Conservation (phyloP, 1,284 basidiomycete genomes). For the Ustilago loliicola region DNA sequence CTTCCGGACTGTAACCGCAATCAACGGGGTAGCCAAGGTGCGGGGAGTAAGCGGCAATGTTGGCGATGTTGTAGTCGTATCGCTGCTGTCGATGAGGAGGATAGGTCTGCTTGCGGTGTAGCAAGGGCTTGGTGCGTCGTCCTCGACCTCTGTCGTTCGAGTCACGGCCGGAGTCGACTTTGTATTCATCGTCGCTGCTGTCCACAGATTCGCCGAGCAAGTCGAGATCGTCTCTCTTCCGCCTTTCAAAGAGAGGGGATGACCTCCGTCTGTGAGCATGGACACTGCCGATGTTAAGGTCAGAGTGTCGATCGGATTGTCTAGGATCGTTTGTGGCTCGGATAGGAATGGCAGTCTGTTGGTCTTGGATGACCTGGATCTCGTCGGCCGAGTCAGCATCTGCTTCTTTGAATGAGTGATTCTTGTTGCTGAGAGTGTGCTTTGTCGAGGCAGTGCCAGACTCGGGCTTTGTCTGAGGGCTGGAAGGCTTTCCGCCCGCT, state of each 20-base stretch:
- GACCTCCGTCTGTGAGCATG: constrained; percentile 21
- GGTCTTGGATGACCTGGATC: constrained; percentile 44
- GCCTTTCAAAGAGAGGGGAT: constrained; percentile 29
- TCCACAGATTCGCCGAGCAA: constrained; percentile 29
- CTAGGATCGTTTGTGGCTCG: constrained; percentile 3
- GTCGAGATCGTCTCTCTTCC: constrained; percentile 31
- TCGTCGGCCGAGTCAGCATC: constrained; percentile 25
- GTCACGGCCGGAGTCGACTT: not conserved
- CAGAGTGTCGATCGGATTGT: constrained; percentile 29
- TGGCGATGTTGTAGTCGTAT: constrained; percentile 4
- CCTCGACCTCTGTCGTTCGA: constrained; percentile 24
- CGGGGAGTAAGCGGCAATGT: not conserved
- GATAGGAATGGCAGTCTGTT: constrained; percentile 39
- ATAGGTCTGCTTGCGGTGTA: constrained; percentile 12
- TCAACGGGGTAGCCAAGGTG: constrained; percentile 11
- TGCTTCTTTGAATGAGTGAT: not conserved
- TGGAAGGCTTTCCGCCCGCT: not conserved
- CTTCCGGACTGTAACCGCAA: constrained; percentile 10
- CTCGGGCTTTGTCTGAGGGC: not conserved
- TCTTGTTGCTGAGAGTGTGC: not conserved
- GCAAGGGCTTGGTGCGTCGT: constrained; percentile 27
- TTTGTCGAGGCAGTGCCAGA: not conserved
- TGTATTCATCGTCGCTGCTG: constrained; percentile 25
- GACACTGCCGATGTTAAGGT: constrained; percentile 42
- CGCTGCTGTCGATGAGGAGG: constrained; percentile 12